Conservation (phyloP, 192 early-diverging fungal species). For the Pecoramyces ruminantium region DNA sequence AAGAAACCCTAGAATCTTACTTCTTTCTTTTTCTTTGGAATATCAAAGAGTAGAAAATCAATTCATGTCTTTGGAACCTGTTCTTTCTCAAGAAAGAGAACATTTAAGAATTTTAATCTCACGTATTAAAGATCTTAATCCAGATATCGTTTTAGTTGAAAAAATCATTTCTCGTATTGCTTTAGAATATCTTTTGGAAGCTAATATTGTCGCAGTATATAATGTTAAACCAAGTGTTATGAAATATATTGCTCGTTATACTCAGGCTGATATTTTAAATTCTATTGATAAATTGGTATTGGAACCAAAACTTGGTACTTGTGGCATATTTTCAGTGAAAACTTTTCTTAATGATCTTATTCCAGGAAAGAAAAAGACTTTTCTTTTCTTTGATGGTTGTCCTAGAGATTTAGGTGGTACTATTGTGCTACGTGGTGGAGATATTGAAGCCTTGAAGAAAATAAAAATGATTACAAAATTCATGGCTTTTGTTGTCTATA, state of each 20-base stretch:
- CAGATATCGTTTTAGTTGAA: slow-evolving; percentile 65
- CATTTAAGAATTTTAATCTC: slow-evolving; percentile 62
- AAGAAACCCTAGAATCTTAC: slow-evolving; percentile 57
- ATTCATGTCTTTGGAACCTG: slow-evolving; percentile 62
- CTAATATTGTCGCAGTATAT: slow-evolving; percentile 60
- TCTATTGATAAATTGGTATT: slow-evolving; percentile 66
- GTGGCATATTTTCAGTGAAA: slow-evolving; percentile 54
- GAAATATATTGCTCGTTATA: slow-evolving; percentile 68
- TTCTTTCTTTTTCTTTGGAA: slow-evolving; percentile 75
- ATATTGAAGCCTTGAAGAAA: slow-evolving; percentile 34
- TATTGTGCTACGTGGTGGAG: slow-evolving; percentile 74
- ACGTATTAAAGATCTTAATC: slow-evolving; percentile 57
- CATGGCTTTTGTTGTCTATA: slow-evolving; percentile 73
- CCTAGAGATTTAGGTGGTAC: slow-evolving; percentile 63
- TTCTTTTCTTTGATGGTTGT: slow-evolving; percentile 79
- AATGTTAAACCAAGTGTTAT: slow-evolving; percentile 80
- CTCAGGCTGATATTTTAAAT: slow-evolving; percentile 60
- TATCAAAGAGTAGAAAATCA: slow-evolving; percentile 52
- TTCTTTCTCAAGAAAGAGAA: slow-evolving; percentile 68
- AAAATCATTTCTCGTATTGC: slow-evolving; percentile 70
- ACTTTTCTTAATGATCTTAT: slow-evolving; percentile 67
- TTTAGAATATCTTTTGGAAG: slow-evolving; percentile 60
- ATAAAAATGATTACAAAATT: slow-evolving; percentile 73
- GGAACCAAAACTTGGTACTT: slow-evolving; percentile 59
- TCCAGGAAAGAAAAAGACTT: slow-evolving; percentile 63